These are phyloP conservation scores for Xylaria palmicola DNA, from an alignment of 495 filamentous ascomycete species.

Conservation along the genomic window DNA sequence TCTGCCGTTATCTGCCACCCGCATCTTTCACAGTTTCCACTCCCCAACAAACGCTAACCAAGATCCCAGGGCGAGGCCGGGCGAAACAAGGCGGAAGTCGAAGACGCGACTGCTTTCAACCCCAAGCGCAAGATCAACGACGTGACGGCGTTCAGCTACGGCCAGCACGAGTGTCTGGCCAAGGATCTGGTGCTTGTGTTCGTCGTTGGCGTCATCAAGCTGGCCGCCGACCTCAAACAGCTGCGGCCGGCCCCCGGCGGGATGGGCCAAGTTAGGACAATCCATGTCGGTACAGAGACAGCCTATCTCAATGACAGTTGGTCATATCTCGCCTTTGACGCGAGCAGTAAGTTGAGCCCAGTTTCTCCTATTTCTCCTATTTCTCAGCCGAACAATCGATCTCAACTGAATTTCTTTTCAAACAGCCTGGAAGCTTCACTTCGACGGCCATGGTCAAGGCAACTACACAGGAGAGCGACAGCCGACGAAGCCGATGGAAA, in stretches of 20 bases:
- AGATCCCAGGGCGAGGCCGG: slow-evolving; percentile 28
- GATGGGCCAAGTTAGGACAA: slow-evolving; percentile 37
- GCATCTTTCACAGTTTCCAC: background rate
- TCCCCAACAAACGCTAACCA: background rate
- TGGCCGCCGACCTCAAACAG: slow-evolving; percentile 35
- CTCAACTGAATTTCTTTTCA: slow-evolving; percentile 10
- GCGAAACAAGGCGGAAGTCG: slow-evolving; percentile 24
- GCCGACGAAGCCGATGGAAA: slow-evolving; percentile 17
- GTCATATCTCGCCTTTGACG: slow-evolving; percentile 39
- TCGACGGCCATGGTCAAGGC: slow-evolving; percentile 22
- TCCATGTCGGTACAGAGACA: slow-evolving; percentile 31
- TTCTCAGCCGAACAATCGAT: background rate
- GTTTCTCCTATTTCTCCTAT: background rate
- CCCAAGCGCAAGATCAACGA: slow-evolving; percentile 17
- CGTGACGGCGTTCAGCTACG: slow-evolving; percentile 29
- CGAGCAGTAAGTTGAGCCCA: slow-evolving; percentile 28
- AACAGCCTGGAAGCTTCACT: slow-evolving; percentile 30
- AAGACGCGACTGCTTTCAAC: slow-evolving; percentile 24
- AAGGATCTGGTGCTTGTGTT: slow-evolving; percentile 25
- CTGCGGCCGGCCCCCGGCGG: slow-evolving; percentile 38
- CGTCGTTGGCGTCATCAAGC: slow-evolving; percentile 31
- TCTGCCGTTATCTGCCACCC: background rate
- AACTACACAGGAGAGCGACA: slow-evolving; percentile 18
- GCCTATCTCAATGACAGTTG: slow-evolving; percentile 40
- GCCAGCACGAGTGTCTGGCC: slow-evolving; percentile 35